phyloP scores from a whole-genome alignment of 164 flowering plant species.

The Vitis amurensis region DNA sequence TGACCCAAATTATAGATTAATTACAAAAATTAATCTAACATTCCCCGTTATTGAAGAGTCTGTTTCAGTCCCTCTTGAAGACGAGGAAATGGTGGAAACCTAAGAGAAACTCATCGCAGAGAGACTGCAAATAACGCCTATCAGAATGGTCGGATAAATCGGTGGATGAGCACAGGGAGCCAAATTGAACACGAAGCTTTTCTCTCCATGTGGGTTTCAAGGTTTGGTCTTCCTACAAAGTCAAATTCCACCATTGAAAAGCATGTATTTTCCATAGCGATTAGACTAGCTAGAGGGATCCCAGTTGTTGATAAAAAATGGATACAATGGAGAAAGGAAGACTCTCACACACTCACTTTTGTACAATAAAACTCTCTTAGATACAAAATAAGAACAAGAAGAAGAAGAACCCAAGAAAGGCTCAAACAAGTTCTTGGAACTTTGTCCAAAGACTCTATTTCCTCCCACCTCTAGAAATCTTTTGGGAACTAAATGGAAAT shows the following conservation, averaged over 20 bases:
- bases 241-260: not conserved
- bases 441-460: too few species aligned
- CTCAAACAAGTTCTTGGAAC: too few species aligned
- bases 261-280: conserved; percentile 24
- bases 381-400: too few species aligned
- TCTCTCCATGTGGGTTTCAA: conserved; percentile 33
- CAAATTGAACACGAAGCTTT: conserved; percentile 40
- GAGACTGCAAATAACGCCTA: not conserved
- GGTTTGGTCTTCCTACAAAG: conserved; percentile 27
- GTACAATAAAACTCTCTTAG: too few species aligned
- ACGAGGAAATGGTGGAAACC: not conserved
- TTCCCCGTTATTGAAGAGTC: conserved; percentile 32
- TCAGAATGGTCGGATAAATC: conserved; percentile 1
- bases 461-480: too few species aligned
- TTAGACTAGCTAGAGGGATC: conserved; percentile 40
- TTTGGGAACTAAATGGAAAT: too few species aligned
- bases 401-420: too few species aligned
- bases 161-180: conserved; percentile 13
- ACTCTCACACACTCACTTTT: too few species aligned
- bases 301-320: too few species aligned
- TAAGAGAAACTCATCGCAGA: not conserved
- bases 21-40: too few species aligned
- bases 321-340: too few species aligned
- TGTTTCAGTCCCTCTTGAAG: conserved; percentile 8
- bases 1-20: too few species aligned